Evolutionary conservation across 768 basidiomycete genomes (phyloP).

Genomic region (Russula brevipes): DNA sequence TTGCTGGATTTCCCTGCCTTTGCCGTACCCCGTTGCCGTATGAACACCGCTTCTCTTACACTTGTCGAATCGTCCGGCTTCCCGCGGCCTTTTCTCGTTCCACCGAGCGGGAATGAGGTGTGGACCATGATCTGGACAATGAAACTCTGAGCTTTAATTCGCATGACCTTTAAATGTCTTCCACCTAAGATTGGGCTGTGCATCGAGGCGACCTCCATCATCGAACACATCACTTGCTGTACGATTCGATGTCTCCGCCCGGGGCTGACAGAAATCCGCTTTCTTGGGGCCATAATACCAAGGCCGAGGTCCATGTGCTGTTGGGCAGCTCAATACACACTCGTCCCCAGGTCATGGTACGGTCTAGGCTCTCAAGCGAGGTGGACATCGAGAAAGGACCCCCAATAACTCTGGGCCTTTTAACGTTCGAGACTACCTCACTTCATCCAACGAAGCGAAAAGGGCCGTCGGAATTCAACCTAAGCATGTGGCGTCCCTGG

Average conservation of each 20-base stretch:
- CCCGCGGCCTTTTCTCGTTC: neutral
- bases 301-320: neutral
- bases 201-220: neutral
- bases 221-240: neutral
- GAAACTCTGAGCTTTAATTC: neutral
- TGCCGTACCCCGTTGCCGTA: too few relatives aligned
- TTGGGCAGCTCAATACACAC: neutral
- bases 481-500: constrained; percentile 75
- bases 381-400: constrained; percentile 42
- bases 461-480: constrained; percentile 62
- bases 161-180: neutral
- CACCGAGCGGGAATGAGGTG: neutral
- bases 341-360: neutral
- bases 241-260: neutral
- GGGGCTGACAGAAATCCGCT: neutral
- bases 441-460: constrained; percentile 60
- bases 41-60: neutral
- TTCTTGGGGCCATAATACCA: neutral
- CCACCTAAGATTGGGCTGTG: neutral
- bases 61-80: neutral
- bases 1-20: neutral
- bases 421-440: constrained; percentile 63
- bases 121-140: neutral
- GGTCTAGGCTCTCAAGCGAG: neutral
- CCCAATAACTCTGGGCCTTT: constrained; percentile 41